Evolutionary conservation across 2,329 filamentous ascomycete species (phyloP), one percentile per base, ranked within the genome.

Genomic region (Gnomoniopsis sp.): DNA sequence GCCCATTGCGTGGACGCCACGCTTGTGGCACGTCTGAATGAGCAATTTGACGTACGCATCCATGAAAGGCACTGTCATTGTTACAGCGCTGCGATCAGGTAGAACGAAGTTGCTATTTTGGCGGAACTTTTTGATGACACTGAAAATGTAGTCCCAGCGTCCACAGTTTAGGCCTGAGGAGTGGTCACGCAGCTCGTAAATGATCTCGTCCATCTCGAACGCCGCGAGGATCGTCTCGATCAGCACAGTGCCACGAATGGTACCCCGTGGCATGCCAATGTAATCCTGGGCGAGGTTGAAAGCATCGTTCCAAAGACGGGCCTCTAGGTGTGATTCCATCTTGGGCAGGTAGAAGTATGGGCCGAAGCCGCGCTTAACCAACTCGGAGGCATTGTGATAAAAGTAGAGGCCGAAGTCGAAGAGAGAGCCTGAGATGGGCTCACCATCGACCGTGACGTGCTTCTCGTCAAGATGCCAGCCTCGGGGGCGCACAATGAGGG

Each of bases 141-240:
- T 95, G 84, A 99, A 99, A 79, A 99, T 98, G 83, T 99, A 99
- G 74, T 99, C 95, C 95, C 95, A 99, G 67, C 95, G 89, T 65
- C 95, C 95, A 77, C 95, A 98, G 86, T 99, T 99, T 70, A 99
- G 86, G 50, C 95, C 95, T 7, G 93, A 89, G 74, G 88, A 93
- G 82, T 99, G 95, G 72, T 98, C 93, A 62, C 95, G 89, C 66
- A 99, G 88, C 80, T 98, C 95, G 76, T 97, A 99, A 78, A 99
- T 98, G 77, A 99, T 98, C 86, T 99, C 95, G 69, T 99, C 95
- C 95, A 99, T 99, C 83, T 99, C 95, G 70, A 99, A 99, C 17
- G 93, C 95, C 46, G 95, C 95, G 47, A 93, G 84, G 74, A 99
- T 98, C 58, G 95, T 98, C 84, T 99, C 95, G 70, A 99, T 98